These are phyloP conservation scores for Theobroma cacao DNA, from an alignment of 345 rosid species.

Conservation along the genomic window DNA sequence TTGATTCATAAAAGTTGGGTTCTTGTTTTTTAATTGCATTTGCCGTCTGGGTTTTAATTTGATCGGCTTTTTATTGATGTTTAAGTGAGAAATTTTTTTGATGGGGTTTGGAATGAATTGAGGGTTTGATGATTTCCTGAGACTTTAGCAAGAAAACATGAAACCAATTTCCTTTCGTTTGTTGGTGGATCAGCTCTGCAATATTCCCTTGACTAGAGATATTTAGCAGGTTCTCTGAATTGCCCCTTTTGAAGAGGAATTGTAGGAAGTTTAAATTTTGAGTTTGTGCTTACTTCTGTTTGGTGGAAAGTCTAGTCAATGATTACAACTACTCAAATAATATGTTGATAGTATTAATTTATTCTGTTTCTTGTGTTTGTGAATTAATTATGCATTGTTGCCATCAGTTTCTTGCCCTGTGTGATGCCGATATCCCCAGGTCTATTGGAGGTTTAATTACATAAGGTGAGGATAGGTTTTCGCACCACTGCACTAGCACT, in stretches of 20 bases:
- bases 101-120: neutral
- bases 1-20: neutral
- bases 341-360: neutral
- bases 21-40: neutral
- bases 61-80: neutral
- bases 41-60: constrained; percentile 7
- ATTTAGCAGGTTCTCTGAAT: neutral
- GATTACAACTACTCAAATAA: neutral
- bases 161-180: neutral
- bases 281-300: neutral
- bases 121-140: neutral
- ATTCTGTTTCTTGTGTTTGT: neutral
- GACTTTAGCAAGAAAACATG: neutral
- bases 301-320: neutral
- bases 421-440: neutral
- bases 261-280: neutral
- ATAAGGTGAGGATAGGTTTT: neutral
- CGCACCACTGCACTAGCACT: neutral
- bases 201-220: neutral
- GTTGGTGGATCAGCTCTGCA: neutral
- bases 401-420: neutral
- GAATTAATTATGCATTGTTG: neutral
- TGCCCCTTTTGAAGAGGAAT: neutral
- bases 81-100: neutral
- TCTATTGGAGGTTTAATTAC: neutral